Evolutionary conservation across 139 green algal species (phyloP).

Genomic region (Chlorella ohadii): DNA sequence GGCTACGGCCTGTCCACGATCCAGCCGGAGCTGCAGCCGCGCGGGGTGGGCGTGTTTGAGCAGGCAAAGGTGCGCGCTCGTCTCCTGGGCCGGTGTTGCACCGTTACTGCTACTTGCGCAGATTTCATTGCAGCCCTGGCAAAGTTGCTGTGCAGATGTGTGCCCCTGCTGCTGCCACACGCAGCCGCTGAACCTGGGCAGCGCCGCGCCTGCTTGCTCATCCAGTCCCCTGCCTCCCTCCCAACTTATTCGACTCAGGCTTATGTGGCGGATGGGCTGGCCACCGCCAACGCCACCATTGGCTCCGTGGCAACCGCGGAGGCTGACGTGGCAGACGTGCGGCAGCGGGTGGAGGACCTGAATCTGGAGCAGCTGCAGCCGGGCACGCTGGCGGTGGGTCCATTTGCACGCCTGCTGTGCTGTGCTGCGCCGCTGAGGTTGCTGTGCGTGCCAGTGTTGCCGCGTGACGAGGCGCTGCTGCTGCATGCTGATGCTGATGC

Average conservation of each 20-base stretch:
- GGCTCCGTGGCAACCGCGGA: background rate
- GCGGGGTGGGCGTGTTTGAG: background rate
- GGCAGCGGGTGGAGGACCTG: constrained; percentile 1
- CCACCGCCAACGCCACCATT: background rate
- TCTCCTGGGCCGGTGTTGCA: too few species aligned
- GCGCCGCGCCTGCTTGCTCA: too few species aligned
- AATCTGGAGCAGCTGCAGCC: constrained; percentile 13
- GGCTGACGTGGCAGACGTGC: background rate
- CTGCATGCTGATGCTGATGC: too few species aligned
- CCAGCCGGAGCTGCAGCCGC: background rate
- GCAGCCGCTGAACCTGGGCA: too few species aligned
- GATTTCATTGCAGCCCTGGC: too few species aligned
- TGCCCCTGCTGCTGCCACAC: too few species aligned
- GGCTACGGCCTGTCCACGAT: constrained; percentile 18
- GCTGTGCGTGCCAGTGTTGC: too few species aligned
- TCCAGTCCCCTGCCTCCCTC: background rate
- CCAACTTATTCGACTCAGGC: background rate
- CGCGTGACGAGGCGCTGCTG: too few species aligned
- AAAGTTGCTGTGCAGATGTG: too few species aligned
- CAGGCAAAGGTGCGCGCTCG: background rate
- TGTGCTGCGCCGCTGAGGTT: too few species aligned
- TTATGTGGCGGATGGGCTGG: background rate
- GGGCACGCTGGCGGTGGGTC: background rate
- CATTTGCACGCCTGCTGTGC: too few species aligned
- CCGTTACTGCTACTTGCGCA: too few species aligned